phyloP scores from a whole-genome alignment of 2,329 filamentous ascomycete species.

The Fusarium oxysporum region DNA sequence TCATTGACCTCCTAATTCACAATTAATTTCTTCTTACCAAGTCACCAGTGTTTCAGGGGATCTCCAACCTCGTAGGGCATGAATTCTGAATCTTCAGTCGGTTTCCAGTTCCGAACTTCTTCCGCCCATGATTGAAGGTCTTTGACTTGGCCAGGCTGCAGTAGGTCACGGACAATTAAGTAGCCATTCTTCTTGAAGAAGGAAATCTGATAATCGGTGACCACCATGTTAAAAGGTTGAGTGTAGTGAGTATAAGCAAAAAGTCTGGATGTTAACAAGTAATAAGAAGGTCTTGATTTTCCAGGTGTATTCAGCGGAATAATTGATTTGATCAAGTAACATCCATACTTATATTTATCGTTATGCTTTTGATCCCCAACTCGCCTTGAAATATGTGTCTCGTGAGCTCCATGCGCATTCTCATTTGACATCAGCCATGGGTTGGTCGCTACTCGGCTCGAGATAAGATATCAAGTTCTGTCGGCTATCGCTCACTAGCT shows the following conservation, averaged over 20 bases:
- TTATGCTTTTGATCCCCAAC: rapidly evolving
- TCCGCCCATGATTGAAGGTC: not conserved
- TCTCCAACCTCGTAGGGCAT: not conserved
- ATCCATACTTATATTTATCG: rapidly evolving
- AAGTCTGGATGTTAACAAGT: not conserved
- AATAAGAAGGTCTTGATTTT: rapidly evolving
- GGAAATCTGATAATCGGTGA: not conserved
- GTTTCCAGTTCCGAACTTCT: not conserved
- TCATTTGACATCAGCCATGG: rapidly evolving
- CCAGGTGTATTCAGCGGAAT: rapidly evolving
- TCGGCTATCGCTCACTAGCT: not conserved
- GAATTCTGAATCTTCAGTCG: not conserved
- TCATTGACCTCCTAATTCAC: not conserved
- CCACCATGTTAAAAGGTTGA: not conserved
- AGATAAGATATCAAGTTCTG: not conserved
- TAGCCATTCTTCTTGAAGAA: not conserved
- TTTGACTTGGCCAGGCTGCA: not conserved
- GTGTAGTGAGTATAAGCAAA: not conserved
- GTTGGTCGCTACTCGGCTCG: not conserved
- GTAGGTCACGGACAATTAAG: not conserved
- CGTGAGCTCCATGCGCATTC: rapidly evolving
- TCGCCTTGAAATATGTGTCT: rapidly evolving
- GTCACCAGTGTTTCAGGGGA: rapidly evolving
- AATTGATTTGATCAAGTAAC: not conserved
- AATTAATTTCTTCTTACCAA: not conserved